Base-by-base conservation (phyloP, 352 stramenopile species). In the Plasmopara halstedii region DNA sequence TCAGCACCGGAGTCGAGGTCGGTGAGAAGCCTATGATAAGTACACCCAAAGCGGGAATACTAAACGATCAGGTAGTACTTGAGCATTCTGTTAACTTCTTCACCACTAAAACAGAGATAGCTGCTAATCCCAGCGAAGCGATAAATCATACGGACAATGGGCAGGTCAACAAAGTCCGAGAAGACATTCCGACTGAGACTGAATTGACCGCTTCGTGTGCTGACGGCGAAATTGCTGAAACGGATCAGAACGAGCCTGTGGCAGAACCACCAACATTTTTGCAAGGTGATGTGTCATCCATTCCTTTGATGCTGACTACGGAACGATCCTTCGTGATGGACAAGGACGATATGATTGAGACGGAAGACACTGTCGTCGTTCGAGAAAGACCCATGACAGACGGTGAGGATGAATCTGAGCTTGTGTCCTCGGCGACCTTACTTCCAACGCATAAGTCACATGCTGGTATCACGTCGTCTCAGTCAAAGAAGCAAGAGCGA, bases 311-410 rank as follows among this genome's bases (percentile, higher is more conserved):
- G 38, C 56, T 86, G n/a, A 84, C 67, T 43, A 86, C 72, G 4
- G 74, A 86, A 27, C 59, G 65, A 15, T 84, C 67, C 13, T 81
- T 84, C 53, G 72, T 86, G 2, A 81, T 86, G 45, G 71, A 83
- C 21, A 59, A 75, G 14, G 61, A 79, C 41, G 37, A 83, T 43
- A 77, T 56, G 0, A 66, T 86, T 31, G 62, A 83, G 41, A 74
- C 65, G 1, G 71, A 83, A 26, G 74, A 84, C 17, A 77, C 70
- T 21, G 65, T 86, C 21, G 71, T 86, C 21, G 70, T 86, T 11
- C 58, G 65, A 5, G 71, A 83, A 47, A 62, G 71, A 13, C 51
- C 73, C 15, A 74, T 73, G 29, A 83, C 71, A 2, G 67, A 83
- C 20, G 68, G 68, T 4, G 73, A 83, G 51, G 70, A 83, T 41